These are phyloP conservation scores for Balamuthia mandrillaris DNA, from an alignment of 208 protist genomes.

Conservation along the genomic window DNA sequence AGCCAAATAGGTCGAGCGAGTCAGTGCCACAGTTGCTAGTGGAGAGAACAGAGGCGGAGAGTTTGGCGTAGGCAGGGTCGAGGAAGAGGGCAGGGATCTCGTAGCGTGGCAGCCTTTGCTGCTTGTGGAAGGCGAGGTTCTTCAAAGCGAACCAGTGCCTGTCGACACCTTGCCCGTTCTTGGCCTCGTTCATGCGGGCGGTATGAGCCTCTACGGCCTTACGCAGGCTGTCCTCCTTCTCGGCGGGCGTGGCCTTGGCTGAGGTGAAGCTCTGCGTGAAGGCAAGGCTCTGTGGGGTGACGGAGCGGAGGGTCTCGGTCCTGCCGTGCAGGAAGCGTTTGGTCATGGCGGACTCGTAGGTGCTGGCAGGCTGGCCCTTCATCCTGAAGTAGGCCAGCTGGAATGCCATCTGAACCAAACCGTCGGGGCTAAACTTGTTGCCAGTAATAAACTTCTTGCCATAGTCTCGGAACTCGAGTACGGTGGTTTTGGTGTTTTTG, in stretches of 20 bases:
- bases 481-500: neutral
- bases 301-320: slow-evolving; percentile 7
- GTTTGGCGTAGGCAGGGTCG: neutral
- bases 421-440: slow-evolving; percentile 19
- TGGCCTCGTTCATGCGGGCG: neutral
- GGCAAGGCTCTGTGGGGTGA: neutral
- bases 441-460: neutral
- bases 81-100: neutral
- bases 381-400: slow-evolving; percentile 25
- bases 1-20: slow-evolving; percentile 17
- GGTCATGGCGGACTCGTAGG: slow-evolving; percentile 35
- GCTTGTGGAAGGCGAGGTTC: slow-evolving; percentile 18
- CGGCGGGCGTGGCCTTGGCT: neutral
- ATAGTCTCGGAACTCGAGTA: neutral
- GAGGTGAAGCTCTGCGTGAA: slow-evolving; percentile 7
- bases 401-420: slow-evolving; percentile 30
- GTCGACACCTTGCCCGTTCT: slow-evolving; percentile 29
- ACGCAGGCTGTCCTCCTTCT: neutral
- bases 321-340: slow-evolving; percentile 33
- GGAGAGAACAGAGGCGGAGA: neutral
- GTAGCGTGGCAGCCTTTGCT: neutral
- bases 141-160: slow-evolving; percentile 26
- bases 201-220: neutral
- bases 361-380: neutral
- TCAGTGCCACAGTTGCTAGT: neutral